Evolutionary conservation across 352 stramenopile genomes (phyloP).

Genomic region (Phytophthora europaea): DNA sequence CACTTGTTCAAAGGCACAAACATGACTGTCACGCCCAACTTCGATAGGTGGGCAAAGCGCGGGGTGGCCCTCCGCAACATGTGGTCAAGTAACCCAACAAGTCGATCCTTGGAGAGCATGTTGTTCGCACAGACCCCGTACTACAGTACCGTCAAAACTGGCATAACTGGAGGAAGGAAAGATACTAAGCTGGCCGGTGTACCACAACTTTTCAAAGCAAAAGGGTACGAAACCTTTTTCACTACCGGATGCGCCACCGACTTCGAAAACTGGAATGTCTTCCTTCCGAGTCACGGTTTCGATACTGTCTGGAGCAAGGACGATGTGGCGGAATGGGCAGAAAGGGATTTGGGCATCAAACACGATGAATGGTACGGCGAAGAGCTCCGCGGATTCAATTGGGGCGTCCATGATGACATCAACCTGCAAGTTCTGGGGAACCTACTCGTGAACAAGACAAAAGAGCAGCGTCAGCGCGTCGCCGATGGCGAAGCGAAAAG

Average conservation of each 20-base stretch:
- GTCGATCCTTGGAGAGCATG: conserved; percentile 63
- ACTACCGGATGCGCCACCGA: conserved; percentile 38
- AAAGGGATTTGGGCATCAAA: not conserved
- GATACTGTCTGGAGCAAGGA: not conserved
- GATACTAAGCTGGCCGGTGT: conserved; percentile 47
- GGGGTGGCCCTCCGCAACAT: conserved; percentile 68
- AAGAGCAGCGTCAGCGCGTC: conserved; percentile 3
- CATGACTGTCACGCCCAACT: conserved; percentile 56
- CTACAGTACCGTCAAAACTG: conserved; percentile 44
- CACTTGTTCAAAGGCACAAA: conserved; percentile 43
- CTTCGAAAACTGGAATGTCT: conserved; percentile 54
- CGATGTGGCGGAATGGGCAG: not conserved
- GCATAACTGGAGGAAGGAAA: conserved; percentile 39
- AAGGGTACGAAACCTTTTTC: conserved; percentile 61
- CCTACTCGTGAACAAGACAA: conserved; percentile 47
- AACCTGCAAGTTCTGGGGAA: conserved; percentile 50
- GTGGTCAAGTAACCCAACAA: conserved; percentile 68
- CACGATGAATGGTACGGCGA: not conserved
- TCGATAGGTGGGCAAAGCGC: conserved; percentile 63
- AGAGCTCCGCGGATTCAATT: conserved; percentile 18
- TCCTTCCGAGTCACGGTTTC: conserved; percentile 39
- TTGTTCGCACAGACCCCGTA: conserved; percentile 63
- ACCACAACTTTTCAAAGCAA: conserved; percentile 59
- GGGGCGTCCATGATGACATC: conserved; percentile 59
- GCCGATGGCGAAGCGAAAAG: conserved; percentile 1